A percentile compares a stretch with the other conserved stretches of the same genome.
These are phyloP conservation scores for Neobulgaria alba DNA, from an alignment of 2,329 filamentous ascomycete genomes.

Conservation along the genomic window DNA sequence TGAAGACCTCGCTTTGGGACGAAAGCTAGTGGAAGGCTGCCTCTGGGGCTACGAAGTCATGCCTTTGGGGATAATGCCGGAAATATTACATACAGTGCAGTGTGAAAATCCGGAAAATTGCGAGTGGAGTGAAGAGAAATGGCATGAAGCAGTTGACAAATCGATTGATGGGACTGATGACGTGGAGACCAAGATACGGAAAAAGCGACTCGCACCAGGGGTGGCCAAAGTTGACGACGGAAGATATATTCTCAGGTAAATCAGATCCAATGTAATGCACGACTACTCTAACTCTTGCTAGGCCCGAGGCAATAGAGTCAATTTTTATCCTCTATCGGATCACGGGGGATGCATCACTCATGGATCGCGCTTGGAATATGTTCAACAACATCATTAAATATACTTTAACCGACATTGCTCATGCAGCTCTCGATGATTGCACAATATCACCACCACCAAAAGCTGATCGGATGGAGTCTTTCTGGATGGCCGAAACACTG, in stretches of 20 bases:
- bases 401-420: slow-evolving; percentile 34
- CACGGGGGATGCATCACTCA: slow-evolving; percentile 24
- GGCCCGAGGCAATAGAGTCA: slow-evolving; percentile 58
- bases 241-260: slow-evolving; percentile 21
- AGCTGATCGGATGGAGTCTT: slow-evolving; percentile 48
- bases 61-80: not conserved
- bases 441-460: slow-evolving; percentile 16
- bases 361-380: slow-evolving; percentile 39
- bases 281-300: slow-evolving; percentile 12
- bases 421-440: slow-evolving; percentile 35
- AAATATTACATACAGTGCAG: not conserved
- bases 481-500: slow-evolving; percentile 56
- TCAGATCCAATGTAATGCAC: slow-evolving; percentile 1
- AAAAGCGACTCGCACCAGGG: slow-evolving; percentile 16
- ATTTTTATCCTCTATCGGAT: slow-evolving; percentile 49
- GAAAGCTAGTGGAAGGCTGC: slow-evolving; percentile 37
- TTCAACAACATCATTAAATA: slow-evolving; percentile 36
- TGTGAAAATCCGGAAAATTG: not conserved
- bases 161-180: slow-evolving; percentile 4
- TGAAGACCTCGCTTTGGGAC: slow-evolving; percentile 46
- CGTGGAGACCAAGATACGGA: slow-evolving; percentile 10
- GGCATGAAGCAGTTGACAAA: not conserved
- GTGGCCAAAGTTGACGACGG: slow-evolving; percentile 19
- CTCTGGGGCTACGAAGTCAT: not conserved
- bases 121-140: not conserved